Evolutionary conservation across 2,329 filamentous ascomycete genomes (phyloP).

Genomic region (Mollisiaceae sp.): DNA sequence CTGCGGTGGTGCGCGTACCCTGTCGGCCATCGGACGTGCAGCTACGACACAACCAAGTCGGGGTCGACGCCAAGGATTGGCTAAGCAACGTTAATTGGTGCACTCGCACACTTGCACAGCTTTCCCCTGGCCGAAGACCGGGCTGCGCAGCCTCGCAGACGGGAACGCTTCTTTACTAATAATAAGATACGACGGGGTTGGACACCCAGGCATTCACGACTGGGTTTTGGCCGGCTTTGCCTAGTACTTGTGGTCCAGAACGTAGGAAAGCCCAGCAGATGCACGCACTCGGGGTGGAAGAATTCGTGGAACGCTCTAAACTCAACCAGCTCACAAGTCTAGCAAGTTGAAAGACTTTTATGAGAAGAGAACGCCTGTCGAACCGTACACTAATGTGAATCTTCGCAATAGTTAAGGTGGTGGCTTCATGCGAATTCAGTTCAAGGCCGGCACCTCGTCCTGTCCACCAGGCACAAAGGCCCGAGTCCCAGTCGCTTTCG

Average conservation of each 20-base stretch:
- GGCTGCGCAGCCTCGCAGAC: slow-evolving; percentile 10
- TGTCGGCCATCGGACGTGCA: neutral
- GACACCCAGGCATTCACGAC: neutral
- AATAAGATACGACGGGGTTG: neutral
- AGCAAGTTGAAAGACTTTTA: neutral
- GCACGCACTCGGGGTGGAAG: neutral
- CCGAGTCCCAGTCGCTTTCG: neutral
- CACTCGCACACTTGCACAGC: neutral
- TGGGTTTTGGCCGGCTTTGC: neutral
- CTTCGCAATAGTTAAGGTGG: too few relatives aligned
- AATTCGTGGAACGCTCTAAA: neutral
- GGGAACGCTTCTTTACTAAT: neutral
- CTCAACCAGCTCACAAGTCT: neutral
- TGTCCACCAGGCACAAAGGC: neutral
- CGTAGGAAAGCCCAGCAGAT: neutral
- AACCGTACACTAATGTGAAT: too few relatives aligned
- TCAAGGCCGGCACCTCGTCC: too few relatives aligned
- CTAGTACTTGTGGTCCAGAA: neutral
- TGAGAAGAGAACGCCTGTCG: too few relatives aligned
- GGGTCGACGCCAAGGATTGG: neutral
- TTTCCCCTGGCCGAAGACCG: neutral
- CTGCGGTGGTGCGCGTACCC: slow-evolving; percentile 1
- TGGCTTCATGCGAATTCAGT: too few relatives aligned
- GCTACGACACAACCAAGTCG: neutral
- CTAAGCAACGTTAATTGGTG: neutral